Percentiles rank a stretch among this genome's conserved stretches.
These are phyloP conservation scores for Chrysoporthe deuterocubensis DNA, from an alignment of 2,329 filamentous ascomycete genomes.

Conservation along the genomic window DNA sequence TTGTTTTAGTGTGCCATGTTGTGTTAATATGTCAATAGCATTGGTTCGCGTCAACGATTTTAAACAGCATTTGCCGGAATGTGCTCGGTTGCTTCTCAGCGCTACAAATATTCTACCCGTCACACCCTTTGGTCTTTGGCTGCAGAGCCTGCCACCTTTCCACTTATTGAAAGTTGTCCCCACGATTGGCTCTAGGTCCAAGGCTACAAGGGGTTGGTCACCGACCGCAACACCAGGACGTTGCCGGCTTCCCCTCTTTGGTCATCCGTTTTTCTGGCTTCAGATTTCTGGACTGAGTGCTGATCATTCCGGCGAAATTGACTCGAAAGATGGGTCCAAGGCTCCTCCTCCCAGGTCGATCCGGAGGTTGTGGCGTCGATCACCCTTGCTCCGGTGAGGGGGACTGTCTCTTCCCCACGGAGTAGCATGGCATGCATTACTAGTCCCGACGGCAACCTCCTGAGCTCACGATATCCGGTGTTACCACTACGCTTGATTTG, in stretches of 20 bases:
- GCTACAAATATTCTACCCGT: neutral
- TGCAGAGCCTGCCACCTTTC: neutral
- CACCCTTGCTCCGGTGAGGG: conserved; percentile 7
- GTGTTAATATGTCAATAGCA: neutral
- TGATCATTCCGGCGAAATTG: neutral
- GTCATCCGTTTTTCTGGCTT: neutral
- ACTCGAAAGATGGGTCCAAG: neutral
- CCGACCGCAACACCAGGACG: neutral
- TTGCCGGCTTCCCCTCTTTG: conserved; percentile 2
- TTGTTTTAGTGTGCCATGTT: too few species aligned
- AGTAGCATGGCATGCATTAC: neutral
- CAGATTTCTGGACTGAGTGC: neutral
- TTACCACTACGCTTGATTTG: neutral
- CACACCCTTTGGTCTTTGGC: neutral
- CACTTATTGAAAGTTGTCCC: too few species aligned
- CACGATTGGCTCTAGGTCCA: neutral
- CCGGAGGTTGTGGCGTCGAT: neutral
- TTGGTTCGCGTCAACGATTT: neutral
- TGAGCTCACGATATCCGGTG: neutral
- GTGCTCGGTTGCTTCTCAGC: too few species aligned
- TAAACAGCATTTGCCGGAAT: neutral
- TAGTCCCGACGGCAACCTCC: neutral
- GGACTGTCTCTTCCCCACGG: conserved; percentile 3
- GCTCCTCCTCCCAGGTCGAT: neutral
- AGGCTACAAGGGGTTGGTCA: neutral